Percentiles rank a stretch among this genome's conserved stretches.
phyloP scores from a whole-genome alignment of 768 basidiomycete genomes.

The Punctularia strigosozonata region DNA sequence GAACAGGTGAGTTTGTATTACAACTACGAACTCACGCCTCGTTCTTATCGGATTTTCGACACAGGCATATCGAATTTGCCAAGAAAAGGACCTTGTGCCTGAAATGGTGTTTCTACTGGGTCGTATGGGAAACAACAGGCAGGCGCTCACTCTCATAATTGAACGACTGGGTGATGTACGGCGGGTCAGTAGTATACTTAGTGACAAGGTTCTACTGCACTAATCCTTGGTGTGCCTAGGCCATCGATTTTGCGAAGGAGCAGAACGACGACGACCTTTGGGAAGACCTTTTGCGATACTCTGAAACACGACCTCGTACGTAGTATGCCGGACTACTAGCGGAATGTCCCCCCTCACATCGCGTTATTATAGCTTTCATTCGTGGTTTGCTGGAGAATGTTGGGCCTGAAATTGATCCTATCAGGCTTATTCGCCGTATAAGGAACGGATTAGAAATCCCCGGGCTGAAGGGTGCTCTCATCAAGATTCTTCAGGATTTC shows the following conservation, averaged over 20 bases:
- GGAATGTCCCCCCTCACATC: constrained; percentile 2
- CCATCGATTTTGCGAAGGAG: constrained; percentile 97
- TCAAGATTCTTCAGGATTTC: constrained; percentile 96
- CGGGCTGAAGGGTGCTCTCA: constrained; percentile 84
- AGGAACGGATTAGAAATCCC: constrained; percentile 95
- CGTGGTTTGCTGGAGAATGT: constrained; percentile 92
- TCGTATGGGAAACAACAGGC: constrained; percentile 95
- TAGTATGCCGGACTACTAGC: constrained; percentile 3
- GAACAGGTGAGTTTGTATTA: constrained; percentile 43
- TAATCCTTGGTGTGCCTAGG: constrained; percentile 29
- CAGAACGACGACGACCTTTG: constrained; percentile 95
- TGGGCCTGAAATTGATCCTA: constrained; percentile 91
- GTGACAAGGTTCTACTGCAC: not conserved
- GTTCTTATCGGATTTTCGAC: too few species aligned
- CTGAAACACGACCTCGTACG: constrained; percentile 83
- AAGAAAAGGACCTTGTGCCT: constrained; percentile 73
- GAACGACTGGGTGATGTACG: constrained; percentile 90
- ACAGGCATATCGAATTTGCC: constrained; percentile 81
- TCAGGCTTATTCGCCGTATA: constrained; percentile 88
- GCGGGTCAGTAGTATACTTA: constrained; percentile 36
- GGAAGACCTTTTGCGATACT: constrained; percentile 92
- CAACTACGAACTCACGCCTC: not conserved
- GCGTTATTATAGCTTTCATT: constrained; percentile 60
- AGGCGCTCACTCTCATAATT: constrained; percentile 89
- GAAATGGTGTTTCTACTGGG: constrained; percentile 98